Base-by-base conservation (phyloP, 495 filamentous ascomycete species). In the Aspergillus nidulans region DNA sequence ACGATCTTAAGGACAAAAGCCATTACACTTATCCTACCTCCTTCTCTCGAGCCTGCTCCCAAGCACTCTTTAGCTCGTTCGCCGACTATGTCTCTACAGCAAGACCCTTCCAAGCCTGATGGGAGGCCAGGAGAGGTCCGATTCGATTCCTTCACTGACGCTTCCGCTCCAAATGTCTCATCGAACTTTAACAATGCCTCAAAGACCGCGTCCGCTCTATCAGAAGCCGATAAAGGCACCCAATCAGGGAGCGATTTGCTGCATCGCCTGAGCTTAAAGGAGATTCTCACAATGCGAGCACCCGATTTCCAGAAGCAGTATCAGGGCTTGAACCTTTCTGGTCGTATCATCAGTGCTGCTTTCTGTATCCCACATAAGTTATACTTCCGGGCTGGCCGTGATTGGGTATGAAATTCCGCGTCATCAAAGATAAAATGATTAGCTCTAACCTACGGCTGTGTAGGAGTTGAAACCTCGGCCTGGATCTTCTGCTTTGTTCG, bases 401-500 rank as follows among this genome's bases (percentile, higher is more conserved):
- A 90, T 57, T 95, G 91, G 91, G 86, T 89, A 80, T 57, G 82
- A 2, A 39, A 15, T 7, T 44, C n/a, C 45, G 15, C 25, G 18
- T 12, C 13, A 3, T 12, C 25, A 39, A 18, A 2, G 9, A 20
- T 47, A n/a, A 13, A 24, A 36, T 12, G 12, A 28, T 24, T 38
- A 3, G 46, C 16, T 6, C n/a, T 48, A 51, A 50, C 48, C 44
- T 24, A 48, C 34, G 19, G 13, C 26, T 48, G 28, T 65, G 28
- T 65, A 89, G 87, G 82, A 86, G 66, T 70, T 95, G 56, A 84
- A 82, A 62, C 73, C 85, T 54, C 88, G 91, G 41, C 84, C 85
- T 26, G 92, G 92, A 48, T 89, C 89, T 34, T 95, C 92, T 4
- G 89, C 92, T 18, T 77, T 97, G 21, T 92, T 92, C 68, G 91